Evolutionary conservation across 129 eudicot species (phyloP).

Genomic region (Saussurea involucrata): DNA sequence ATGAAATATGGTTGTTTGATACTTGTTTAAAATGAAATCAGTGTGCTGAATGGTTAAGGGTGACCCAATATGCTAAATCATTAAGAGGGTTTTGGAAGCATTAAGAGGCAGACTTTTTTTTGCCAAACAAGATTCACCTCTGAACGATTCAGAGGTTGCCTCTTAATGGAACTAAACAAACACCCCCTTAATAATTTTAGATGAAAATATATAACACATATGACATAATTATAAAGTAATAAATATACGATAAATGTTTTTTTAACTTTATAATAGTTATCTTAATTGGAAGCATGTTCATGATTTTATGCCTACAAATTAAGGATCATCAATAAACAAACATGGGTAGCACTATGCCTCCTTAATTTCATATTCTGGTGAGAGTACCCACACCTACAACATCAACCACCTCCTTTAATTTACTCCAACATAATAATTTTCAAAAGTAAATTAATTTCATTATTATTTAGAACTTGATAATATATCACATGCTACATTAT

Average conservation of each 20-base stretch:
- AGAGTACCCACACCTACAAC: not conserved
- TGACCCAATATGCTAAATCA: too few species aligned
- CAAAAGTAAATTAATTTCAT: not conserved
- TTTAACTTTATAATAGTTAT: not conserved
- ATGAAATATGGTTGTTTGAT: too few species aligned
- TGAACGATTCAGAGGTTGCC: too few species aligned
- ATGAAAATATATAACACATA: not conserved
- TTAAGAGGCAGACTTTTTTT: too few species aligned
- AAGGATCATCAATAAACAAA: slow-evolving; percentile 11
- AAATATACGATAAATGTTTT: not conserved
- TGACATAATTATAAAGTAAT: not conserved
- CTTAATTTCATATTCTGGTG: not conserved
- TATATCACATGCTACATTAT: not conserved
- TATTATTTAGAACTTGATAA: not conserved
- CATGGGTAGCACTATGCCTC: slow-evolving; percentile 23
- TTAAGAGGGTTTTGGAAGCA: too few species aligned
- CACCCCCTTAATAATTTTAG: too few species aligned
- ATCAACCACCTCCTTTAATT: not conserved
- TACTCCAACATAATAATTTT: not conserved
- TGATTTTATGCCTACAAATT: slow-evolving; percentile 15
- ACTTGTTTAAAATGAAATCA: too few species aligned
- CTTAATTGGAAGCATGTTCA: slow-evolving; percentile 8
- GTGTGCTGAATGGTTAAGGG: too few species aligned
- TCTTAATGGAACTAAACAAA: too few species aligned
- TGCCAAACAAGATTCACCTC: too few species aligned